Percentiles rank a stretch among this genome's conserved stretches.
Evolutionary conservation across 495 filamentous ascomycete species (phyloP).

Genomic region (Penicillium ochrochloron): DNA sequence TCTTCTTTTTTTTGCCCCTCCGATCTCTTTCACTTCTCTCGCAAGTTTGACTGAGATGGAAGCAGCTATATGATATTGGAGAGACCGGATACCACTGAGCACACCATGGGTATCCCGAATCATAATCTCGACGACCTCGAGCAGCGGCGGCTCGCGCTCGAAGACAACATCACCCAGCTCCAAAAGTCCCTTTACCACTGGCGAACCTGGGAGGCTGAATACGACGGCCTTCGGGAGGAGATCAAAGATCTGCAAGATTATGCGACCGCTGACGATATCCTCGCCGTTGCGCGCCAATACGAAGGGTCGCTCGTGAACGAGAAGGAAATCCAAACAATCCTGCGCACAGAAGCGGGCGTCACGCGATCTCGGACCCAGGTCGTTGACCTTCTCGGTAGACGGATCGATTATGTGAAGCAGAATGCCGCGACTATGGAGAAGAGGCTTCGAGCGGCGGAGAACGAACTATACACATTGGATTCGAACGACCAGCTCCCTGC

Average conservation of each 20-base stretch:
- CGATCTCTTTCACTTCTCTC: background rate
- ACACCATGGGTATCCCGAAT: slow-evolving; percentile 41
- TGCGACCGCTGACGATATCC: slow-evolving; percentile 54
- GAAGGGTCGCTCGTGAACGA: slow-evolving; percentile 60
- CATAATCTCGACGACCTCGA: slow-evolving; percentile 60
- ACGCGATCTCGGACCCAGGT: slow-evolving; percentile 61
- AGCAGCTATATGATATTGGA: background rate
- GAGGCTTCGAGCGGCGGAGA: slow-evolving; percentile 67
- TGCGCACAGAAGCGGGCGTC: slow-evolving; percentile 38
- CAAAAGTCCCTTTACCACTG: slow-evolving; percentile 79
- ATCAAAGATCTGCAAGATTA: slow-evolving; percentile 59
- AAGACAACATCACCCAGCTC: slow-evolving; percentile 75
- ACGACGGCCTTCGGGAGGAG: slow-evolving; percentile 84
- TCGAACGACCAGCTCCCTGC: slow-evolving; percentile 29
- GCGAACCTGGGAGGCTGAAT: slow-evolving; percentile 89
- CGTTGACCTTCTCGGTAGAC: slow-evolving; percentile 68
- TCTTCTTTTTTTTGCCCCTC: slow-evolving; percentile 23
- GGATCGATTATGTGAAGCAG: slow-evolving; percentile 85
- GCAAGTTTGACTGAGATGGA: background rate
- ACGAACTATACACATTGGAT: slow-evolving; percentile 62
- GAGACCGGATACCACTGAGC: background rate
- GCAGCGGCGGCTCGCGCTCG: slow-evolving; percentile 72
- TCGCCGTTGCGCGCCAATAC: slow-evolving; percentile 52
- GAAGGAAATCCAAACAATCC: slow-evolving; percentile 51
- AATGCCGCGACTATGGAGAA: slow-evolving; percentile 72